phyloP scores from a whole-genome alignment of 306 rosid genomes.

The Elaeagnus macrophylla region DNA sequence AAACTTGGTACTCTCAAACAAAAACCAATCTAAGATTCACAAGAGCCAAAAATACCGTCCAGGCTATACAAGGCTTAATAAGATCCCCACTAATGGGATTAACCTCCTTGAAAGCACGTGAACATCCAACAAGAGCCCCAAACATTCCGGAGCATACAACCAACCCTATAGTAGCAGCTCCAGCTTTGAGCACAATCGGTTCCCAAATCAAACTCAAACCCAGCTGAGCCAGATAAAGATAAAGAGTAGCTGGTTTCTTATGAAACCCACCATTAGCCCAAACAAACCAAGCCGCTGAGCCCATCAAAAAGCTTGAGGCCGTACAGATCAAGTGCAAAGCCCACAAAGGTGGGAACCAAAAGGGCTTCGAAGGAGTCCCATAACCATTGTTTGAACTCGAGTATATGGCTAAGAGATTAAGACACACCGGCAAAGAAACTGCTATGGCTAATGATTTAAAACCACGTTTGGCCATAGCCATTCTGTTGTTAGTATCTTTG shows the following conservation, averaged over 20 bases:
- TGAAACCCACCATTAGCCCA: conserved; percentile 85
- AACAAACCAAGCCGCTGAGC: conserved; percentile 61
- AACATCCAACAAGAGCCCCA: conserved; percentile 27
- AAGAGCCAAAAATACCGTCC: conserved; percentile 40
- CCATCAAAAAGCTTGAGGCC: conserved; percentile 47
- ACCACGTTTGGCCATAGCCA: conserved; percentile 67
- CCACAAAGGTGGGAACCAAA: conserved; percentile 68
- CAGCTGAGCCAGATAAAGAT: conserved; percentile 40
- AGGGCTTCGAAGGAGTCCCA: conserved; percentile 22
- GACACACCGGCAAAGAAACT: conserved; percentile 37
- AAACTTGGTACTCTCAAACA: neutral
- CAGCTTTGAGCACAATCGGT: conserved; percentile 42
- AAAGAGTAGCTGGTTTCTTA: conserved; percentile 24
- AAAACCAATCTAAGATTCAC: conserved; percentile 47
- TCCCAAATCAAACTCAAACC: conserved; percentile 41
- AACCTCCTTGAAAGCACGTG: conserved; percentile 24
- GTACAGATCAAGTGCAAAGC: conserved; percentile 32
- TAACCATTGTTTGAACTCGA: conserved; percentile 14
- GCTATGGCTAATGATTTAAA: conserved; percentile 47
- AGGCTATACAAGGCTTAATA: conserved; percentile 49
- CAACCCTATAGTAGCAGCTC: conserved; percentile 33
- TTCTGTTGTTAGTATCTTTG: conserved; percentile 16
- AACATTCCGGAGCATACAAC: conserved; percentile 27
- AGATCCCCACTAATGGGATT: conserved; percentile 33
- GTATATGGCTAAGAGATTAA: conserved; percentile 31